Evolutionary conservation across 1,139 yeast genomes (phyloP).

Genomic region (Komagataea norvegica): DNA sequence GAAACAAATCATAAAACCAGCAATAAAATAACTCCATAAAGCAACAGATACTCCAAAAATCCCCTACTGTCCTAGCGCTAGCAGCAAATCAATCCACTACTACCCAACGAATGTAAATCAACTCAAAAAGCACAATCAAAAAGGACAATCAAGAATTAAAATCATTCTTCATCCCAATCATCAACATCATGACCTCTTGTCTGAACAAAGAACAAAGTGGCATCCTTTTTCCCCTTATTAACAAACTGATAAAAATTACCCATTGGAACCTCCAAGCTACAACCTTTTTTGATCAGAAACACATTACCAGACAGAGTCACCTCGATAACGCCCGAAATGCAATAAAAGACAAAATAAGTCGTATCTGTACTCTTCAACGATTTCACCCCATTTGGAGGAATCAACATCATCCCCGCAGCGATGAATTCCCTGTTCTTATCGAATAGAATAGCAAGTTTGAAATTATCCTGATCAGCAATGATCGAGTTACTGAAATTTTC

Average conservation of each 20-base stretch:
- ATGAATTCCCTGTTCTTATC: conserved; percentile 60
- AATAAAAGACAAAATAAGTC: conserved; percentile 70
- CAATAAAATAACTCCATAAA: no score
- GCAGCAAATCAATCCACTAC: no score
- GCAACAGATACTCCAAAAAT: no score
- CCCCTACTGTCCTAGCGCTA: no score
- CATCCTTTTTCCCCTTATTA: conserved; percentile 53
- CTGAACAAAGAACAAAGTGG: conserved; percentile 74
- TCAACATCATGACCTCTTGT: conserved; percentile 36
- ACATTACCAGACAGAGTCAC: conserved; percentile 56
- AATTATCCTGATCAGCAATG: conserved; percentile 49
- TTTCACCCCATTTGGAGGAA: conserved; percentile 64
- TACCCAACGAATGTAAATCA: no score
- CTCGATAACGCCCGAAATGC: conserved; percentile 65
- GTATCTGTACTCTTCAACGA: conserved; percentile 59
- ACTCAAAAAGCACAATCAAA: no score
- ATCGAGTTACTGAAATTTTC: conserved; percentile 42
- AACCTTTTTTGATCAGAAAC: conserved; percentile 66
- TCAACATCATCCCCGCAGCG: conserved; percentile 71
- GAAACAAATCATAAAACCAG: no score
- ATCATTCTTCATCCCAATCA: conserved; percentile 23
- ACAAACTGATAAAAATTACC: conserved; percentile 64
- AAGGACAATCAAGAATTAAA: no score
- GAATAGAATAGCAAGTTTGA: conserved; percentile 61
- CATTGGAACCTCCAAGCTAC: conserved; percentile 78